phyloP scores from a whole-genome alignment of 2,329 filamentous ascomycete species.

The Fusarium begoniae region DNA sequence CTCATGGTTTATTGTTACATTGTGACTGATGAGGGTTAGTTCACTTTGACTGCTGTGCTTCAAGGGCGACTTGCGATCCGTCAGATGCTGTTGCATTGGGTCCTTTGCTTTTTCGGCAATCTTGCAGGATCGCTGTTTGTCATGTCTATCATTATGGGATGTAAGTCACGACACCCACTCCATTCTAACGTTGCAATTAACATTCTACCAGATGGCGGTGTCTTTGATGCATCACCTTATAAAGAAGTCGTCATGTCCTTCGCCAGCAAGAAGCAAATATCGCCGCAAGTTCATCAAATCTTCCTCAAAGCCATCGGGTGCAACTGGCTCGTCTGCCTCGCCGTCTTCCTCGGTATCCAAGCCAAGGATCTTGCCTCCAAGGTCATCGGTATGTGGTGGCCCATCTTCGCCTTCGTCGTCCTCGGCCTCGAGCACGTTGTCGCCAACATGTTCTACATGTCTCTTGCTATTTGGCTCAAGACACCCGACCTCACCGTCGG shows the following conservation, averaged over 20 bases:
- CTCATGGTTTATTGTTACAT: fast-evolving
- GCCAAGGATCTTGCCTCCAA: slow-evolving; percentile 62
- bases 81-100: slow-evolving; percentile 49
- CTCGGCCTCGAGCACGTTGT: slow-evolving; percentile 65
- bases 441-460: slow-evolving; percentile 65
- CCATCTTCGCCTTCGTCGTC: slow-evolving; percentile 63
- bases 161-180: neutral
- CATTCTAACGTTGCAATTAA: neutral
- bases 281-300: slow-evolving; percentile 60
- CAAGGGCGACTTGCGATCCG: slow-evolving; percentile 27
- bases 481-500: slow-evolving; percentile 55
- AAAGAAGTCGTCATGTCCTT: slow-evolving; percentile 55
- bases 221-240: slow-evolving; percentile 56
- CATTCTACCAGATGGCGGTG: slow-evolving; percentile 49
- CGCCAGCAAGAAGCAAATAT: slow-evolving; percentile 58
- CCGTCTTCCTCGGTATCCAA: slow-evolving; percentile 58
- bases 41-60: slow-evolving; percentile 36
- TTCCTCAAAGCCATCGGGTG: slow-evolving; percentile 64
- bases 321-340: slow-evolving; percentile 67
- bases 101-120: slow-evolving; percentile 59
- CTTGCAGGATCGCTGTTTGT: slow-evolving; percentile 59
- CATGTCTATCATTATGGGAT: slow-evolving; percentile 57
- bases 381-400: slow-evolving; percentile 65
- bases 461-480: slow-evolving; percentile 59
- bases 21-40: slow-evolving; percentile 9